A percentile compares a stretch with the other conserved stretches of the same genome.
Conservation (phyloP, 208 protist species). For the Crithidia mellificae region DNA sequence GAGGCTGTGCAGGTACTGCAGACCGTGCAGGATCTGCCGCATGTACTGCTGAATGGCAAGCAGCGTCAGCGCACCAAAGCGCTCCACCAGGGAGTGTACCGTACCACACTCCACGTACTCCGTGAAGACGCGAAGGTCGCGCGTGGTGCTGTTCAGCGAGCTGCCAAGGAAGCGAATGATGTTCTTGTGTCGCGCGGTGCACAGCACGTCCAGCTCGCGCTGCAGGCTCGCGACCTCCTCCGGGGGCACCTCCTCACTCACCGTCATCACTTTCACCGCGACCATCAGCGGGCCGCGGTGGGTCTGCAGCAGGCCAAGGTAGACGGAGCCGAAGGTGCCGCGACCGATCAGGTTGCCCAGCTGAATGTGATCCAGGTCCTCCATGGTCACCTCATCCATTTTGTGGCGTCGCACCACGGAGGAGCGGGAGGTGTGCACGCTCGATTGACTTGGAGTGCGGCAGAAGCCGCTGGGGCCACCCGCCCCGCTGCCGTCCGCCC, state of each 20-base stretch:
- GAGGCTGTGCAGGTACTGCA: conserved; percentile 72
- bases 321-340: conserved; percentile 67
- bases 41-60: conserved; percentile 76
- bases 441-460: conserved; percentile 31
- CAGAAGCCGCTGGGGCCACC: background rate
- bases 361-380: conserved; percentile 51
- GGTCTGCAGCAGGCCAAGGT: conserved; percentile 51
- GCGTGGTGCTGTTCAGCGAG: conserved; percentile 33
- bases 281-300: conserved; percentile 47
- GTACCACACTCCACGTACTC: conserved; percentile 85
- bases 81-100: conserved; percentile 51
- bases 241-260: conserved; percentile 34
- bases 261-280: conserved; percentile 65
- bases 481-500: background rate
- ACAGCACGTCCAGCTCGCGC: conserved; percentile 69
- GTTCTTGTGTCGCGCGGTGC: conserved; percentile 63
- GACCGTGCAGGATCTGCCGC: conserved; percentile 62
- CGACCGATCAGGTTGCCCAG: conserved; percentile 56
- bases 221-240: conserved; percentile 45
- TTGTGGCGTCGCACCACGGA: conserved; percentile 47
- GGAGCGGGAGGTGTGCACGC: conserved; percentile 45
- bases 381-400: conserved; percentile 47
- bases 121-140: conserved; percentile 66
- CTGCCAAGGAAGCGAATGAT: conserved; percentile 77
- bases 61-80: conserved; percentile 62